Base-by-base conservation (phyloP, 106 monocot species). In the Dioscorea zingiberensis region DNA sequence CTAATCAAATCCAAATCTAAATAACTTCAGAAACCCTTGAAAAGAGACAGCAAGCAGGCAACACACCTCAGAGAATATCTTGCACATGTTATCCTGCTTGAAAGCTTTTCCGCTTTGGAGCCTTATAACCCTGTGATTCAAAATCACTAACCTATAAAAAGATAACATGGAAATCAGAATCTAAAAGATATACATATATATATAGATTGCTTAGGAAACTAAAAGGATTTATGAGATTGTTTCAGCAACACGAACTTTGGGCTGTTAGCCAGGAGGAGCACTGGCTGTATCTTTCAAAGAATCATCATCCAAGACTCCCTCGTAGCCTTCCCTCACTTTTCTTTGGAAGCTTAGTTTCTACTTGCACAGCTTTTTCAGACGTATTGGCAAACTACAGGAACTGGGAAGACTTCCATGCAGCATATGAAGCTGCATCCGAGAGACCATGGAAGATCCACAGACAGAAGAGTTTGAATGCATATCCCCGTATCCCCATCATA, bases 231-330 rank as follows among this genome's bases (percentile, higher is more conserved):
- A 57, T 58, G n/a, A 26, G 16, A n/a, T 17, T 21, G 16, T 14
- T 23, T 24, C 38, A 46, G 68, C 72, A n/a, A n/a, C n/a, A n/a
- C n/a, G n/a, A n/a, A n/a, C 64, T 72, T 64, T 62, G 63, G 71
- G 16, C 48, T 70, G 70, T 59, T 77, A 2, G 64, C 63, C n/a
- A n/a, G n/a, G n/a, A 59, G 71, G 75, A 71, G 83, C 78, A 45
- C 74, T 71, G 19, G 80, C 78, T 54, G 83, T 78, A 48, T 83
- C 83, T 46, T 84, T 72, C 32, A 76, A 53, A 23, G 69, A 21
- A 29, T 70, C 74, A 60, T 77, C 77, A 64, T 66, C 65, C 67
- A 78, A 46, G 18, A 27, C 6, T 32, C n/a, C 51, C 17, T 29
- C 26, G n/a, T 55, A 24, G 49, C 65, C 60, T 55, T 76, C 67